These are phyloP conservation scores for Phaffia rhodozyma DNA, from an alignment of 1,284 basidiomycete genomes.

Conservation along the genomic window DNA sequence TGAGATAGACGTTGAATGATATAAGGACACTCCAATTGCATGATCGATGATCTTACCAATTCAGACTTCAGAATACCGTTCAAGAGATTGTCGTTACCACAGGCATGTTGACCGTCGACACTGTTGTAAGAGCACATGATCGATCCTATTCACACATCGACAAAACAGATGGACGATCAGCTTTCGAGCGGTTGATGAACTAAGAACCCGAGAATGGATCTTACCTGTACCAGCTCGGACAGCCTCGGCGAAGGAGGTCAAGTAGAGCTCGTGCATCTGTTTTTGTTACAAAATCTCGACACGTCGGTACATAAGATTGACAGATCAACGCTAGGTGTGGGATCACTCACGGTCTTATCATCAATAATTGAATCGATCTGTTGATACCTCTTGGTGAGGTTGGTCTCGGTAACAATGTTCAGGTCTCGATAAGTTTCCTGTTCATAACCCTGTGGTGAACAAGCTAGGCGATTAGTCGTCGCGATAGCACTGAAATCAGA, in stretches of 20 bases:
- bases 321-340: neutral
- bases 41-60: neutral
- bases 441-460: constrained; percentile 8
- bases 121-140: constrained; percentile 38
- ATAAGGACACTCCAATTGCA: too few relatives aligned
- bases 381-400: constrained; percentile 1
- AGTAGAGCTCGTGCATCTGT: constrained; percentile 33
- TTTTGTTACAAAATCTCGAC: neutral
- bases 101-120: constrained; percentile 65
- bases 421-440: constrained; percentile 4
- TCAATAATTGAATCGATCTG: constrained; percentile 28
- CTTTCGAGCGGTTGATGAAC: neutral
- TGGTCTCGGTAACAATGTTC: neutral
- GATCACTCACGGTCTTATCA: constrained; percentile 21
- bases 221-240: constrained; percentile 36
- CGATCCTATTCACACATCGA: constrained; percentile 16
- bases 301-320: too few relatives aligned
- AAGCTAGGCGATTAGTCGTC: neutral
- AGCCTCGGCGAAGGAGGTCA: constrained; percentile 38
- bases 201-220: neutral
- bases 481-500: neutral
- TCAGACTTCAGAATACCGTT: constrained; percentile 58
- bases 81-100: constrained; percentile 60
- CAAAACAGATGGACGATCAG: neutral
- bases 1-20: neutral